phyloP scores from a whole-genome alignment of 768 basidiomycete genomes.

The Albatrellus ellisii region DNA sequence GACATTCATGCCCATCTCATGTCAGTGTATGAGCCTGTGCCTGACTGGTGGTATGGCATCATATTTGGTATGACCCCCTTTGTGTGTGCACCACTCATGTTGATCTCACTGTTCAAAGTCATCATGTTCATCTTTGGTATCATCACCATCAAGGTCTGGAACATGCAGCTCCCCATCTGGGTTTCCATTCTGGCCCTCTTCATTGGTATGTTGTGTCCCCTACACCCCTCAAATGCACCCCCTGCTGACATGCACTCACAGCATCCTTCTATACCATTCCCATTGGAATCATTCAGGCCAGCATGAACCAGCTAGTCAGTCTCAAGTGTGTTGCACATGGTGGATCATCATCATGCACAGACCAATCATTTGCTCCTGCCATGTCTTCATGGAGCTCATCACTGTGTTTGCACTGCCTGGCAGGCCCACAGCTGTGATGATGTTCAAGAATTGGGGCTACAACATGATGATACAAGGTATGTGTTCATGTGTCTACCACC shows the following conservation, averaged over 20 bases:
- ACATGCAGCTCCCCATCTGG: constrained; percentile 60
- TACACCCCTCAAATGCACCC: too few relatives aligned
- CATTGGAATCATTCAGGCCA: constrained; percentile 66
- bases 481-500: too few relatives aligned
- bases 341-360: too few relatives aligned
- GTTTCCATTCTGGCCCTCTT: constrained; percentile 58
- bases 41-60: constrained; percentile 55
- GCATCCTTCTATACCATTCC: constrained; percentile 58
- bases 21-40: constrained; percentile 65
- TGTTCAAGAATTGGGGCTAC: constrained; percentile 79
- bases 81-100: too few relatives aligned
- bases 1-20: constrained; percentile 79
- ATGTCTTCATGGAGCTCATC: constrained; percentile 67
- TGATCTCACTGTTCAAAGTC: too few relatives aligned
- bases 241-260: constrained; percentile 16
- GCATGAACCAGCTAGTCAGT: constrained; percentile 68
- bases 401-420: constrained; percentile 81
- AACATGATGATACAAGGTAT: too few relatives aligned
- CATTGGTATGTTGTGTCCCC: constrained; percentile 28
- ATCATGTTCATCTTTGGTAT: constrained; percentile 57
- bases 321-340: constrained; percentile 32
- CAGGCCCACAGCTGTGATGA: constrained; percentile 67
- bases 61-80: too few relatives aligned
- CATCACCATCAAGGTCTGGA: constrained; percentile 58
- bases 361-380: too few relatives aligned